phyloP scores from a whole-genome alignment of 2,329 filamentous ascomycete genomes.

The Didymella lethalis region DNA sequence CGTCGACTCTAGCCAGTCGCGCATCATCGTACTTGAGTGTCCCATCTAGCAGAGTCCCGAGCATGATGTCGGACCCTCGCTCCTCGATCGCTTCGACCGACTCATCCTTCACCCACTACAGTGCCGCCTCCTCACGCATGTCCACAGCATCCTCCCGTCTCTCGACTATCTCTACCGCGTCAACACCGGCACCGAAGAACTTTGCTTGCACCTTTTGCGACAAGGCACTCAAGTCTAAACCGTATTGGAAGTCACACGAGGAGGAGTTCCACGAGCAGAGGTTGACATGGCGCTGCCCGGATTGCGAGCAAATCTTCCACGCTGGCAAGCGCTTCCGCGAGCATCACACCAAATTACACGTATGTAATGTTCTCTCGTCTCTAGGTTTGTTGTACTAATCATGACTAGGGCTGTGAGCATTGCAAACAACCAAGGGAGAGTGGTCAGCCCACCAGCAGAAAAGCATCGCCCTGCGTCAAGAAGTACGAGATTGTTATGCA shows the following conservation, averaged over 20 bases:
- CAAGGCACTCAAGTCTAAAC: constrained; percentile 72
- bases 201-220: constrained; percentile 61
- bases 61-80: constrained; percentile 49
- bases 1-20: constrained; percentile 48
- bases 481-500: constrained; percentile 57
- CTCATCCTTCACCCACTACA: constrained; percentile 49
- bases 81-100: constrained; percentile 51
- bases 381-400: constrained; percentile 24
- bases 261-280: constrained; percentile 74
- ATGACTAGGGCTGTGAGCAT: constrained; percentile 61
- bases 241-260: constrained; percentile 75
- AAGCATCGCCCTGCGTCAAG: constrained; percentile 53
- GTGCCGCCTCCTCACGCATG: constrained; percentile 47
- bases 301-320: constrained; percentile 73
- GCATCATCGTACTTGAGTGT: constrained; percentile 50
- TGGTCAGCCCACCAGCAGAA: constrained; percentile 62
- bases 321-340: constrained; percentile 73
- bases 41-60: constrained; percentile 49
- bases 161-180: constrained; percentile 46
- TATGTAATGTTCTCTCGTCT: constrained; percentile 47
- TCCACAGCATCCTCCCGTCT: constrained; percentile 50
- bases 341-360: constrained; percentile 70
- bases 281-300: constrained; percentile 72
- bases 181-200: constrained; percentile 48
- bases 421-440: constrained; percentile 69